These are phyloP conservation scores for Aspergillus novofumigatus DNA, from an alignment of 2,329 filamentous ascomycete genomes.

Conservation along the genomic window DNA sequence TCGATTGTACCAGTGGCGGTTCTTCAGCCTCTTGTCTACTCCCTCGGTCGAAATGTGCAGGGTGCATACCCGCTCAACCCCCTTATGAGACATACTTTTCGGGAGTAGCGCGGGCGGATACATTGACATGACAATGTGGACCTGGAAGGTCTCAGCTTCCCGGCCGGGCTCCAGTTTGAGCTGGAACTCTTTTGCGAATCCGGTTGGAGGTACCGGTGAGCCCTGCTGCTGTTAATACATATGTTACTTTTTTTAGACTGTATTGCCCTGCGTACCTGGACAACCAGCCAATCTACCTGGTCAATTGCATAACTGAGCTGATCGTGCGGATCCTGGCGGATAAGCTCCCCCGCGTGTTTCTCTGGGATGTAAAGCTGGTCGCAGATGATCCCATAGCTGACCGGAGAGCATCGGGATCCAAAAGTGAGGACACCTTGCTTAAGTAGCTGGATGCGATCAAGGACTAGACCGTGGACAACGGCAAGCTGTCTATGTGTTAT, in stretches of 20 bases:
- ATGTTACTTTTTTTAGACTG: neutral
- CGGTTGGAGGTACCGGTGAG: conserved; percentile 16
- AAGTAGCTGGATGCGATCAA: conserved; percentile 30
- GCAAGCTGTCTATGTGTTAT: conserved; percentile 22
- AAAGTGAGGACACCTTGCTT: conserved; percentile 24
- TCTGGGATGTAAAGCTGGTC: conserved; percentile 27
- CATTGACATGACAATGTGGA: conserved; percentile 32
- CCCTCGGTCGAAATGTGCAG: conserved; percentile 24
- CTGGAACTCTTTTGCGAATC: conserved; percentile 24
- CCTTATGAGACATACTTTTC: conserved; percentile 16
- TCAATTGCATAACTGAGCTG: conserved; percentile 28
- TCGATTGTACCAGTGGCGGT: conserved; percentile 32
- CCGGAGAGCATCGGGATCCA: conserved; percentile 28
- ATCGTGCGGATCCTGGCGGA: conserved; percentile 28
- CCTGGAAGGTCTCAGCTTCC: conserved; percentile 22
- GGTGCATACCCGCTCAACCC: conserved; percentile 26
- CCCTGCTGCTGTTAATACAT: conserved; percentile 10
- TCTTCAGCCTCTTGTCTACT: conserved; percentile 32
- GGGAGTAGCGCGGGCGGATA: conserved; percentile 20
- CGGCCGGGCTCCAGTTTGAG: conserved; percentile 21
- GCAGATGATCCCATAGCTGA: conserved; percentile 36
- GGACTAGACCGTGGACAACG: conserved; percentile 32
- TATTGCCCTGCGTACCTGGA: conserved; percentile 18
- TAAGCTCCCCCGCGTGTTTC: conserved; percentile 24
- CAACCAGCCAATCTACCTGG: conserved; percentile 35